A percentile compares a stretch with the other conserved stretches of the same genome.
Conservation (phyloP, 441 rosid species). For the Populus tomentosa region DNA sequence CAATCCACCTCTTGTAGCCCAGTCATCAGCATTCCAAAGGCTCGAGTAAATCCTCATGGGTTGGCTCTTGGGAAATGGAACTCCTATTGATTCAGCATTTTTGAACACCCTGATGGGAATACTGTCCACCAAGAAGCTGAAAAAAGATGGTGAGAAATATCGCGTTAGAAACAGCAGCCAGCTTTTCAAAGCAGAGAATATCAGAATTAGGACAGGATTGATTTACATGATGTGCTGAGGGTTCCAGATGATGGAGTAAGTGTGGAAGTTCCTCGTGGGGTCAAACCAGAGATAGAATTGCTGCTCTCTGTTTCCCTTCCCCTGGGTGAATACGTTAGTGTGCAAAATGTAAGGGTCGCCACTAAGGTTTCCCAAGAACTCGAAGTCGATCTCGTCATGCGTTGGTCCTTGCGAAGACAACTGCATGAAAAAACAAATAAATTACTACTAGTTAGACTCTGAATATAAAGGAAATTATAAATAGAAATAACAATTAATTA, state of each 20-base stretch:
- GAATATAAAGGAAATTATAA: too few relatives aligned
- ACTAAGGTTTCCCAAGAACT: slow-evolving; percentile 58
- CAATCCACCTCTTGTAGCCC: slow-evolving; percentile 58
- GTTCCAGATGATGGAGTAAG: slow-evolving; percentile 68
- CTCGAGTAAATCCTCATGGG: slow-evolving; percentile 57
- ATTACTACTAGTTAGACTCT: not conserved
- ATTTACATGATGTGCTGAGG: slow-evolving; percentile 53
- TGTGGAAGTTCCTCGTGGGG: slow-evolving; percentile 51
- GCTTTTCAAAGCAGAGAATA: not conserved
- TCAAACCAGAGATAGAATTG: slow-evolving; percentile 66
- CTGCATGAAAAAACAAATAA: slow-evolving; percentile 28
- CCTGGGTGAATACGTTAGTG: slow-evolving; percentile 63
- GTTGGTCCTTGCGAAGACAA: slow-evolving; percentile 72
- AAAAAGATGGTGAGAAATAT: not conserved
- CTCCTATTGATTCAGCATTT: slow-evolving; percentile 47
- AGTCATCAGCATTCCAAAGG: slow-evolving; percentile 68
- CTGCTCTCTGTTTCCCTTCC: slow-evolving; percentile 56
- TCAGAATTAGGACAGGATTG: slow-evolving; percentile 32
- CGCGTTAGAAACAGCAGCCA: not conserved
- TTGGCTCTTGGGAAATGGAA: slow-evolving; percentile 51
- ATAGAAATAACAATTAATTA: not conserved
- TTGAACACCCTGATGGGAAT: slow-evolving; percentile 64
- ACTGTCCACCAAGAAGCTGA: slow-evolving; percentile 57
- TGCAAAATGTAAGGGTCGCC: slow-evolving; percentile 67
- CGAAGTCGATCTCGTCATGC: slow-evolving; percentile 71